These are phyloP conservation scores for Colletotrichum sp. DNA, from an alignment of 2,329 filamentous ascomycete species.

Conservation along the genomic window DNA sequence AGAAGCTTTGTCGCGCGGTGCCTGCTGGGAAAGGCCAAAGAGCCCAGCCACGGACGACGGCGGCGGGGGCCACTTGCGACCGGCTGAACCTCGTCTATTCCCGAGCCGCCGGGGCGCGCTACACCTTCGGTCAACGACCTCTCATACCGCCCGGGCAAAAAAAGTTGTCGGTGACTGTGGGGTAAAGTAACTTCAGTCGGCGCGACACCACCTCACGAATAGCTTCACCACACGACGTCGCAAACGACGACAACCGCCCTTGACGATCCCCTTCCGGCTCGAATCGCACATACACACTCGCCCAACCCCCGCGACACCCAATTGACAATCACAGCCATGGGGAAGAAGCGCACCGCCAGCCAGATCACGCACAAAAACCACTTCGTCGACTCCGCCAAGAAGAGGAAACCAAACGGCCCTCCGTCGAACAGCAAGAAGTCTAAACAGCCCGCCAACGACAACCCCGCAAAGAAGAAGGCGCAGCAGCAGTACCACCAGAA, in stretches of 20 bases:
- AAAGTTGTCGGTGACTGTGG: constrained; percentile 15
- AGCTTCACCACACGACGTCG: constrained; percentile 7
- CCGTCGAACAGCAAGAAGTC: constrained; percentile 16
- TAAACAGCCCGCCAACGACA: constrained; percentile 15
- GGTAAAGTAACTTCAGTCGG: neutral
- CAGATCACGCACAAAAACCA: constrained; percentile 28
- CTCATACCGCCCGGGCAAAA: neutral
- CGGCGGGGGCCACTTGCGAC: neutral
- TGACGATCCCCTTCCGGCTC: neutral
- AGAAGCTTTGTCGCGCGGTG: neutral
- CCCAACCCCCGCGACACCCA: neutral
- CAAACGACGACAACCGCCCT: neutral
- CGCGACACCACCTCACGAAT: neutral
- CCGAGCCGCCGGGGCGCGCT: constrained; percentile 16
- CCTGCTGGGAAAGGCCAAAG: neutral
- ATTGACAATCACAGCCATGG: constrained; percentile 29
- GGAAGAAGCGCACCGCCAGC: constrained; percentile 45
- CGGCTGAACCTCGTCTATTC: constrained; percentile 21
- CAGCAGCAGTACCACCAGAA: constrained; percentile 30
- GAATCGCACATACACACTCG: neutral
- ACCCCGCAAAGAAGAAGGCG: constrained; percentile 20
- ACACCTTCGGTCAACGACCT: constrained; percentile 6
- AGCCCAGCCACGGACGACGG: neutral
- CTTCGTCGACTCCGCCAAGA: constrained; percentile 16
- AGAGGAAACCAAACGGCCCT: constrained; percentile 14